These are phyloP conservation scores for Hypoxylon sp. DNA, from an alignment of 2,329 filamentous ascomycete genomes.

Conservation along the genomic window DNA sequence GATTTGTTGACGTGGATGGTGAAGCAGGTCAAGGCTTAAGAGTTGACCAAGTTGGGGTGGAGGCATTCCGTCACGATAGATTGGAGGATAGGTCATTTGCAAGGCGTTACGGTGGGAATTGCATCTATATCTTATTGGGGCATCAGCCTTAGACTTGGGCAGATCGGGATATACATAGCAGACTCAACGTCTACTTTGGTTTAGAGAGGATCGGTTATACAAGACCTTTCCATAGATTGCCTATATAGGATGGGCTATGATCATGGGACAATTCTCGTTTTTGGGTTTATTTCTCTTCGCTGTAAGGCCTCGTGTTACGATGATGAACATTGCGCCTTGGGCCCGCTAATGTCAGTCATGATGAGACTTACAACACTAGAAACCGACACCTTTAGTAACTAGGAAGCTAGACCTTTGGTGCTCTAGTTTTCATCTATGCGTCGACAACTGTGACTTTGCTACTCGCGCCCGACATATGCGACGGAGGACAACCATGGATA, in stretches of 20 bases:
- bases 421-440: neutral
- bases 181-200: slow-evolving; percentile 54
- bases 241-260: neutral
- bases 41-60: slow-evolving; percentile 1
- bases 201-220: slow-evolving; percentile 21
- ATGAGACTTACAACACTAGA: neutral
- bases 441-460: neutral
- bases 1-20: slow-evolving; percentile 95
- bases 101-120: slow-evolving; percentile 35
- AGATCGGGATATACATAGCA: slow-evolving; percentile 34
- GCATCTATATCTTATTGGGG: slow-evolving; percentile 23
- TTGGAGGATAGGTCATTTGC: slow-evolving; percentile 21
- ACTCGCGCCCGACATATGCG: neutral
- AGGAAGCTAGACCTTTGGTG: neutral
- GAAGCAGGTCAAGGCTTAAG: slow-evolving; percentile 64
- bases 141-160: slow-evolving; percentile 38
- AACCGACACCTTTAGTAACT: neutral
- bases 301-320: neutral
- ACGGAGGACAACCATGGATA: neutral
- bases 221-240: slow-evolving; percentile 10
- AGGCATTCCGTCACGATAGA: slow-evolving; percentile 16
- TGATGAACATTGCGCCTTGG: neutral
- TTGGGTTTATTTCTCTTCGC: neutral
- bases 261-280: slow-evolving; percentile 1
- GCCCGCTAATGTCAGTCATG: neutral